Conservation (phyloP, 176 grass and related monocot genomes). For the Rhynchospora pubera region DNA sequence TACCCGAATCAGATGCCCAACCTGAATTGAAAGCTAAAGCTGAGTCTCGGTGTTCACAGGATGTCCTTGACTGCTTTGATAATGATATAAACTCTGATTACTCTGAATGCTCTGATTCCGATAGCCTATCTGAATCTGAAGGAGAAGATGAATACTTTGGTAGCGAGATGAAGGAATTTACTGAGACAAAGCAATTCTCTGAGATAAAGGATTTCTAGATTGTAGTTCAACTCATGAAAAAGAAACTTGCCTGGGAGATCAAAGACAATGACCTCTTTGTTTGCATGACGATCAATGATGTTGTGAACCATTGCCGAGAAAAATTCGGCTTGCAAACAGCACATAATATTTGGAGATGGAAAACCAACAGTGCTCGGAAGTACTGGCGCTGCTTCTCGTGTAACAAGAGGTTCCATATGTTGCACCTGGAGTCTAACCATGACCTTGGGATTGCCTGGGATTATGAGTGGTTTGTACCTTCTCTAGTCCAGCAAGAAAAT, state of each 20-base stretch:
- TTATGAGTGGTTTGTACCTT: neutral
- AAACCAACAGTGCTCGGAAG: neutral
- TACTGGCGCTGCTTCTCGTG: neutral
- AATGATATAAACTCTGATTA: no score
- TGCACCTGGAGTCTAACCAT: neutral
- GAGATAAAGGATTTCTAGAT: neutral
- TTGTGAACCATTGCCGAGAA: neutral
- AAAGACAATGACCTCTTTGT: neutral
- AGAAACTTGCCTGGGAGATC: neutral
- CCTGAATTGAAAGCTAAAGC: neutral
- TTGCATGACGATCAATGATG: neutral
- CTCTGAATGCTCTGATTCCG: no score
- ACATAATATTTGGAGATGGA: neutral
- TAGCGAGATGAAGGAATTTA: neutral
- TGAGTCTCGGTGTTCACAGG: no score
- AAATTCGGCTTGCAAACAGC: neutral
- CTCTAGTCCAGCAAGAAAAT: neutral
- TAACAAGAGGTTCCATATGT: neutral
- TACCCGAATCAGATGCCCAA: neutral
- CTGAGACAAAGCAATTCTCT: neutral
- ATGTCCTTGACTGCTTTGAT: no score
- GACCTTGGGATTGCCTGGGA: neutral
- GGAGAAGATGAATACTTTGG: no score
- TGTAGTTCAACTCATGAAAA: neutral
- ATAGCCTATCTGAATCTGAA: no score